phyloP scores from a whole-genome alignment of 495 filamentous ascomycete species.

The Hyaloscypha hepaticicola region DNA sequence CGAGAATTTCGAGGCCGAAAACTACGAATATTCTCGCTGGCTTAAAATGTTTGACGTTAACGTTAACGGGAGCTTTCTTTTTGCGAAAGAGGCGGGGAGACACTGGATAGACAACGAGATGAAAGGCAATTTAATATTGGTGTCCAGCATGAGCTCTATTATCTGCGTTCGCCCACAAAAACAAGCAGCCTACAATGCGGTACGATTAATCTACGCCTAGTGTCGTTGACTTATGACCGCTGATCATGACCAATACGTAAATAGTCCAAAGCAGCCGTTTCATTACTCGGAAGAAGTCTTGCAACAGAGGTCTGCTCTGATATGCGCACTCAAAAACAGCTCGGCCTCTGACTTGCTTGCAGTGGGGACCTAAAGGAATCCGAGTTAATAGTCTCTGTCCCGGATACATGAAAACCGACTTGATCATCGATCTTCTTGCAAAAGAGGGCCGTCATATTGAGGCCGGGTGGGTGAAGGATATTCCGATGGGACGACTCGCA shows the following conservation, averaged over 20 bases:
- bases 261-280: conserved; percentile 31
- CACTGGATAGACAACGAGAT: conserved; percentile 30
- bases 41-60: conserved; percentile 34
- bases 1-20: conserved; percentile 28
- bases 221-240: not conserved
- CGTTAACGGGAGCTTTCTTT: conserved; percentile 32
- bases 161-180: conserved; percentile 35
- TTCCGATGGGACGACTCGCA: conserved; percentile 32
- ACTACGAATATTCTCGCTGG: conserved; percentile 30
- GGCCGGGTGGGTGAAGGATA: conserved; percentile 29
- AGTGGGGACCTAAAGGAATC: conserved; percentile 31
- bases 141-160: conserved; percentile 30
- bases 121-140: conserved; percentile 34
- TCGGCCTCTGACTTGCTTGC: conserved; percentile 4
- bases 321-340: not conserved
- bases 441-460: conserved; percentile 25
- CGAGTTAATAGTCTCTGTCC: conserved; percentile 28
- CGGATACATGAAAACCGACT: conserved; percentile 27
- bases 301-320: conserved; percentile 24
- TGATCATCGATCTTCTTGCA: conserved; percentile 31
- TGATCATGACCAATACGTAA: not conserved
- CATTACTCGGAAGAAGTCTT: conserved; percentile 28
- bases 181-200: conserved; percentile 34
- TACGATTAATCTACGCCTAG: not conserved
- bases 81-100: conserved; percentile 30